A percentile compares a stretch with the other conserved stretches of the same genome.
These are phyloP conservation scores for Scalesia atractyloides DNA, from an alignment of 129 eudicot species.

Conservation along the genomic window DNA sequence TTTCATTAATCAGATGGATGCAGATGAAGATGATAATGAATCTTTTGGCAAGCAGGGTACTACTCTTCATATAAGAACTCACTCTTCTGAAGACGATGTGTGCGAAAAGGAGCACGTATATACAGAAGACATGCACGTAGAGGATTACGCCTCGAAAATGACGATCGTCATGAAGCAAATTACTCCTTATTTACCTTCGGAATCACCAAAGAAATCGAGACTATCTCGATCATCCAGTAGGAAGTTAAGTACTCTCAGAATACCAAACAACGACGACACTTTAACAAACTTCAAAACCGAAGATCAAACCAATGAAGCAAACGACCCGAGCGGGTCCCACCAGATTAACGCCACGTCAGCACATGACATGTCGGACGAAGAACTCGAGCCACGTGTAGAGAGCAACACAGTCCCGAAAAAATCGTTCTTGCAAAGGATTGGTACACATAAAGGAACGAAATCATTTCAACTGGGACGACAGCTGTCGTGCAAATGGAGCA, in stretches of 20 bases:
- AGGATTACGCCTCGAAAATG: conserved; percentile 27
- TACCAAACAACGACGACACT: conserved; percentile 54
- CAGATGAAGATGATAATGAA: conserved; percentile 77
- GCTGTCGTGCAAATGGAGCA: conserved; percentile 87
- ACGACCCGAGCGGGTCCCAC: conserved; percentile 37
- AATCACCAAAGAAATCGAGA: conserved; percentile 32
- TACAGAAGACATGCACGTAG: conserved; percentile 30
- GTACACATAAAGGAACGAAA: conserved; percentile 63
- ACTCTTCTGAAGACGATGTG: conserved; percentile 80
- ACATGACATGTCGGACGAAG: conserved; percentile 32
- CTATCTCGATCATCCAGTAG: conserved; percentile 39
- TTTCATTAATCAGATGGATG: conserved; percentile 55
- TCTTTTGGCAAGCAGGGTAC: conserved; percentile 45
- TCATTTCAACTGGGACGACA: conserved; percentile 86
- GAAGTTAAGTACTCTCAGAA: conserved; percentile 50
- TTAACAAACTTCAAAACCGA: conserved; percentile 16
- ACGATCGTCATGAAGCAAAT: conserved; percentile 21
- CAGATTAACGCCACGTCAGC: conserved; percentile 15
- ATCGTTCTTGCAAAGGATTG: conserved; percentile 59
- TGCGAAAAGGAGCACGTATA: conserved; percentile 34
- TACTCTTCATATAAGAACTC: conserved; percentile 45
- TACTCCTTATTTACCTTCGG: conserved; percentile 18
- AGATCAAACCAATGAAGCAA: conserved; percentile 36
- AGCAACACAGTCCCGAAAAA: conserved; percentile 56
- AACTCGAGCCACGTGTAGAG: conserved; percentile 30